Base-by-base conservation (phyloP, 163 green algal genomes). In the Prototheca cutis region DNA sequence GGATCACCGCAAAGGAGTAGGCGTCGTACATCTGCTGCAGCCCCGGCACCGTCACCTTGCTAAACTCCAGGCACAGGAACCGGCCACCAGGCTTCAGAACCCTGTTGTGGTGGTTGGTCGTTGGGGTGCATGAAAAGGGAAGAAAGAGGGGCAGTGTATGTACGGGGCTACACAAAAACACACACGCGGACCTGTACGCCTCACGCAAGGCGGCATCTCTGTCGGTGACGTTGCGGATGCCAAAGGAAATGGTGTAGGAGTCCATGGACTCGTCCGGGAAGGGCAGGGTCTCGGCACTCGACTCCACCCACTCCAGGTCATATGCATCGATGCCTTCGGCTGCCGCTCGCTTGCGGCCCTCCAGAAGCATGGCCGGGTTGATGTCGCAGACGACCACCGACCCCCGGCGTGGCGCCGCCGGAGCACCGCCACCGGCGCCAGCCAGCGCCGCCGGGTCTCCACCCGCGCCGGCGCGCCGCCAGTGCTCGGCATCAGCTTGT, bases 1-100 rank as follows among this genome's bases (percentile, higher is more conserved):
- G 93, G 60, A 99, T 98, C 47, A 96, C 82, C n/a, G 82, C 73
- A 72, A 97, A 94, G 0, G 86, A 96, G 72, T 98, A 98, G 3
- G 71, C 45, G 63, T 98, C 88, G 65, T 98, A 98, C 25, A 89
- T 48, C 73, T 89, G 68, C 30, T 70, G 53, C 63, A 85, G 48
- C 70, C 64, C 61, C 3, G 77, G 68, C 36, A 81, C 25, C 27
- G 52, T 61, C 48, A 95, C 78, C 17, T 86, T 82, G 7, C 75
- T 90, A 67, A 99, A 96, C 76, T 99, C 92, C 29, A 99, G 63
- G 72, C 90, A 97, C 56, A 93, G 53, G 59, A 98, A 92, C 15
- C 79, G 77, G 10, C 86, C 88, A 8, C 79, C 79, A 2, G 63
- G 57, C 19, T 40, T 55, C 52, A 86, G 66, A 52, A 84, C 78